Evolutionary conservation across 768 basidiomycete species (phyloP), one percentile per base, ranked within the genome.

Genomic region (Naganishia vaughanmartiniae): DNA sequence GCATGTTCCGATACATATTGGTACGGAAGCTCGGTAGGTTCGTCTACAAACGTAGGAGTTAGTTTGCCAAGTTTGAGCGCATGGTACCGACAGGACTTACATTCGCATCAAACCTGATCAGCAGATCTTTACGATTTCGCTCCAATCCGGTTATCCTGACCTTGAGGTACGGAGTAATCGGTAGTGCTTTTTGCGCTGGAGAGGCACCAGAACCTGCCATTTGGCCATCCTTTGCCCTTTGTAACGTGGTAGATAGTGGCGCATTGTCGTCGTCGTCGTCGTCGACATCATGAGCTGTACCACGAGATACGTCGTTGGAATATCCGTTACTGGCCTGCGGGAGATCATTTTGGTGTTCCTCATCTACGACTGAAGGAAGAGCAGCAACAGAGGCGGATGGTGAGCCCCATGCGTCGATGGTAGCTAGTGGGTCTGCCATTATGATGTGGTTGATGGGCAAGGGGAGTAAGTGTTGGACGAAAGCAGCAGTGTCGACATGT

Each of bases 41-140:
- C 51, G 94, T 96, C 94, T 97, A 28, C 66, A 28, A 30, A 24
- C 15, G 14, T 19, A 21, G 46, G 10, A 45, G 60, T 51, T 46
- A 66, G 46, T 42, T 33, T 72, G 56, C 34, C 65, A 48, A 39
- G 24, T 21, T 17, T 34, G 4, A 36, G 2, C 24, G 28, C 39
- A 65, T 45, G 60, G 36, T 33, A 12, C 45, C 28, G 14, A 34
- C 39, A 56, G 66, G 21, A 56, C 86, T 75, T 76, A 94, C 95
- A 86, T 95, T 92, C 19, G 93, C 93, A 81, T 99, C 96, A 72
- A 99, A 87, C 78, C 92, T 89, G 78, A 99, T 85, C 78, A 97
- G 87, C 73, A 96, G 89, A 77, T 99, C 96, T 76, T 94, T 86
- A 81, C 93, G 85, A 84, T 98, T 97, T 82, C 96, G 87, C 82